Evolutionary conservation across 1,139 yeast species (phyloP), one percentile per base, ranked within the genome.

Genomic region (Magnusiomyces sp.): DNA sequence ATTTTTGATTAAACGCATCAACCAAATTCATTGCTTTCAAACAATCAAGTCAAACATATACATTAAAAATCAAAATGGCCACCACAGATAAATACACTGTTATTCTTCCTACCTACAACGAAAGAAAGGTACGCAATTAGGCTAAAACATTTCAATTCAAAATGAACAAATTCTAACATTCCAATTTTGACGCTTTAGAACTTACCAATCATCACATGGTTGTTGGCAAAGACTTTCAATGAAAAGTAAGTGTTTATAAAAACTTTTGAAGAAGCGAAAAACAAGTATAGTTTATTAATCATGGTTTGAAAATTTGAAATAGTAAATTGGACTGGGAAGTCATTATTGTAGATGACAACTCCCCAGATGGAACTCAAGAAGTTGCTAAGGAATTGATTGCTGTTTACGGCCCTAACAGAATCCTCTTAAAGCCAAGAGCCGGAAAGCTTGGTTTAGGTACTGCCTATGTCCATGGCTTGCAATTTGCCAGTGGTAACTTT

Each of bases 361-460:
- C 90, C 2, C 94, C 94, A 43, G 94, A 84, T 64, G 92, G 92
- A 16, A 84, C 94, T 17, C 90, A 82, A 65, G 83, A 78, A 31
- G 73, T 83, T 47, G 90, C 90, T 57, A 73, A 77, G 57, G 77
- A 83, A 67, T 72, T 84, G 58, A 76, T 81, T 58, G 68, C 71
- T 43, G 71, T 81, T 14, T 84, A 81, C 62, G 92, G 92, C 14
- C 62, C 68, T 20, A 76, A 81, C 34, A 84, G 76, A 58, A 79
- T 84, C 52, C 76, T 80, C 55, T 74, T 84, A 62, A 75, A 83
- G 64, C 80, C 92, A 23, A 77, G 94, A 61, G 81, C 86, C 2
- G 92, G 92, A 46, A 84, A 84, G 67, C 75, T 84, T 53, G 94
- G 94, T 5, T 75, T 84, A 56, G 92, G 89, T 41, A 84, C 94